These are phyloP conservation scores for Avena insularis DNA, from an alignment of 176 grass and related monocot genomes.

Conservation along the genomic window DNA sequence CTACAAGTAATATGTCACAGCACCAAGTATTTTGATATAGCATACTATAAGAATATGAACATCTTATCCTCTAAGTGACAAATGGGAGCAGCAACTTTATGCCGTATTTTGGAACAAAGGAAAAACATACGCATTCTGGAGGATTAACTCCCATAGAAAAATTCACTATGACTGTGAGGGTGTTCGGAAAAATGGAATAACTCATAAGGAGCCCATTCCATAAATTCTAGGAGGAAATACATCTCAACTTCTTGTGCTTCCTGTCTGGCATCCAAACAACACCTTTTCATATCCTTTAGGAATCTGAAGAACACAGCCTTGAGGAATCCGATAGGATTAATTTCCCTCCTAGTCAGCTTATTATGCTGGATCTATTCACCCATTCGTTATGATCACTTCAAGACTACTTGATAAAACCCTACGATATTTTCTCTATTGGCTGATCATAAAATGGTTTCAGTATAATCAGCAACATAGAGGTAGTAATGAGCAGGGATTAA, in stretches of 20 bases:
- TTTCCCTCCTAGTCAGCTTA: not conserved
- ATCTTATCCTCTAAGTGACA: not conserved
- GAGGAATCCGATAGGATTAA: not conserved
- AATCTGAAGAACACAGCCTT: not conserved
- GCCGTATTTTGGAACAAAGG: not conserved
- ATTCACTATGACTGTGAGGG: not conserved
- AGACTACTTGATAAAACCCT: slow-evolving; percentile 23
- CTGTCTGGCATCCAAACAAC: not conserved
- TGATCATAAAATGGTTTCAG: slow-evolving; percentile 32
- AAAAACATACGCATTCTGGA: slow-evolving; percentile 4
- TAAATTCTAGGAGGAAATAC: not conserved
- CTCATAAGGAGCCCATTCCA: not conserved
- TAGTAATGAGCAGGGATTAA: slow-evolving; percentile 17
- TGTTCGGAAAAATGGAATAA: not conserved
- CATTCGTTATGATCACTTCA: not conserved
- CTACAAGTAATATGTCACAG: too few relatives aligned
- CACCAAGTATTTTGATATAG: not conserved
- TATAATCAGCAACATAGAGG: slow-evolving; percentile 7
- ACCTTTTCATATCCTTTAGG: not conserved
- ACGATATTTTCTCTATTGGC: slow-evolving; percentile 23
- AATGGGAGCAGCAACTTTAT: not conserved
- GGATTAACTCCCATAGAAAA: not conserved
- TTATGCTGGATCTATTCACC: slow-evolving; percentile 22
- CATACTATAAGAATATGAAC: not conserved
- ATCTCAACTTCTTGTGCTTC: not conserved